These are phyloP conservation scores for Zancudomyces culisetae DNA, from an alignment of 371 early-diverging fungal genomes.

Conservation along the genomic window DNA sequence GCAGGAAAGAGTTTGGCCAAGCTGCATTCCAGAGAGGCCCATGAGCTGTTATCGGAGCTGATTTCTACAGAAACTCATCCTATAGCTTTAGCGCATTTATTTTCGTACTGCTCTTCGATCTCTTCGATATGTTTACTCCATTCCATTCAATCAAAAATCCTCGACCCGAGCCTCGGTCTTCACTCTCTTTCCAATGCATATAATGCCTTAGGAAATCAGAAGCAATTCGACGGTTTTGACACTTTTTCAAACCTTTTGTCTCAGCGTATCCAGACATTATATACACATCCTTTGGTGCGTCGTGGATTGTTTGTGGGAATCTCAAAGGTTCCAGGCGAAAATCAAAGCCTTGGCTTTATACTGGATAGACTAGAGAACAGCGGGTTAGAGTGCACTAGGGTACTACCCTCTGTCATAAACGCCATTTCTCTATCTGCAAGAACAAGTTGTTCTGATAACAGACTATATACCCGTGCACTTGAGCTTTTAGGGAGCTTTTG, in stretches of 20 bases:
- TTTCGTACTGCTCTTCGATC: not conserved
- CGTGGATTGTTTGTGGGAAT: not conserved
- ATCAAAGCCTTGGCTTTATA: not conserved
- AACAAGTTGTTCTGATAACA: not conserved
- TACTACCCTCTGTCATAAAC: not conserved
- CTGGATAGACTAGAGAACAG: not conserved
- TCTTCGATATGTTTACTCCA: not conserved
- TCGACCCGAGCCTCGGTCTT: not conserved
- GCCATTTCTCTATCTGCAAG: not conserved
- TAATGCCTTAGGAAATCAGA: not conserved
- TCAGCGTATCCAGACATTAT: not conserved
- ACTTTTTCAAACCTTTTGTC: not conserved
- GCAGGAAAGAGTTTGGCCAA: not conserved
- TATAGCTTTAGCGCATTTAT: not conserved
- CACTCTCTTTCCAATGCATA: not conserved
- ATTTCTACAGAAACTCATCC: not conserved
- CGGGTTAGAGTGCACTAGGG: not conserved
- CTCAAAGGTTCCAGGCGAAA: not conserved
- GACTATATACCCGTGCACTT: not conserved
- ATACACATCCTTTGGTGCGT: not conserved
- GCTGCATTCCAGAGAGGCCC: not conserved
- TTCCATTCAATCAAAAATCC: not conserved
- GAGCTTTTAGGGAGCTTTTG: not conserved
- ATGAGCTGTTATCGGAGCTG: not conserved
- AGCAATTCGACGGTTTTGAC: not conserved